These are phyloP conservation scores for Panaeolus papilionaceus DNA, from an alignment of 768 basidiomycete species.

Conservation along the genomic window DNA sequence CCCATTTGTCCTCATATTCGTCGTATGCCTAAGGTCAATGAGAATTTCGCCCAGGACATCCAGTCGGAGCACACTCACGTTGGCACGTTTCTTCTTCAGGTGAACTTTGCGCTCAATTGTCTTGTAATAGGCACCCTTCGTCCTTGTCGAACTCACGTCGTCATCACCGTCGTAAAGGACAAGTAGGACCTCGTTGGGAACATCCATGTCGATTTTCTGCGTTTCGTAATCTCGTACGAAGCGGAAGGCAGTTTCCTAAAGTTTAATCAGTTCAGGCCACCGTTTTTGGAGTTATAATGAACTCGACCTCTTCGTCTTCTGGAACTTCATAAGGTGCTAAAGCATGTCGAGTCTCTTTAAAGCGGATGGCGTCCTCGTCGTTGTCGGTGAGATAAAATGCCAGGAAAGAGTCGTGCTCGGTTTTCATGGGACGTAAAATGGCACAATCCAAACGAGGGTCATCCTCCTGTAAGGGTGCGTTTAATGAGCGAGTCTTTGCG, in stretches of 20 bases:
- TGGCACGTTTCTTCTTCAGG: constrained; percentile 83
- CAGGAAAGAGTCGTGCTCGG: constrained; percentile 87
- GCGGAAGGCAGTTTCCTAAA: constrained; percentile 72
- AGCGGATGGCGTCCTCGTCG: constrained; percentile 69
- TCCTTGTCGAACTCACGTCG: constrained; percentile 43
- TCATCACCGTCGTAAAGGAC: constrained; percentile 70
- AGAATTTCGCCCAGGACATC: constrained; percentile 14
- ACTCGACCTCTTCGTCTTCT: constrained; percentile 59
- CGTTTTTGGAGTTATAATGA: background rate
- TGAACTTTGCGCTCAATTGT: constrained; percentile 89
- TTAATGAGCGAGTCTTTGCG: background rate
- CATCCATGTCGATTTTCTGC: constrained; percentile 85
- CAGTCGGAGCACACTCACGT: constrained; percentile 51
- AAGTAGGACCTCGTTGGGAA: constrained; percentile 83
- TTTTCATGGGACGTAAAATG: constrained; percentile 86
- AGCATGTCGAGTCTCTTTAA: constrained; percentile 62
- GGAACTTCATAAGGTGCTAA: constrained; percentile 51
- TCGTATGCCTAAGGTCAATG: constrained; percentile 60
- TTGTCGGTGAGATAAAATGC: constrained; percentile 84
- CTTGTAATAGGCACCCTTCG: constrained; percentile 86
- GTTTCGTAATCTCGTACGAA: constrained; percentile 88
- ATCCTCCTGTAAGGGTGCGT: constrained; percentile 52
- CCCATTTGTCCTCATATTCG: constrained; percentile 82
- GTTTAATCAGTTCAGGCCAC: constrained; percentile 11
- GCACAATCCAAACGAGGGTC: constrained; percentile 88